Percentiles rank a stretch among this genome's conserved stretches.
phyloP scores from a whole-genome alignment of 1,284 basidiomycete genomes.

The Cystobasidium slooffiae region DNA sequence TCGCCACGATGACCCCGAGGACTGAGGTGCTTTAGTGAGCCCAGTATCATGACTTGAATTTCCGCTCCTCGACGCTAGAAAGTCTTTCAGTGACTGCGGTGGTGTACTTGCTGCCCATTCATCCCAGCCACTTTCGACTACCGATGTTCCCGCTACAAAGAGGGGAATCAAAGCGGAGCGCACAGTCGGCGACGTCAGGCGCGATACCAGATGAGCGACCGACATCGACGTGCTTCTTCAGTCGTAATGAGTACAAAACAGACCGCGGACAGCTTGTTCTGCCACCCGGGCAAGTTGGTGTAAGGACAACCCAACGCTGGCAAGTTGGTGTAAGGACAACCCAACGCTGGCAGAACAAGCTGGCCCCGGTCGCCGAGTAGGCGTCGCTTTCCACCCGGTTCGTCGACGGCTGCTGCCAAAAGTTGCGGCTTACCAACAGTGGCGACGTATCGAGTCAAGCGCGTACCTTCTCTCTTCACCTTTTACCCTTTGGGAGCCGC shows the following conservation, averaged over 20 bases:
- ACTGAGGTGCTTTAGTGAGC: background rate
- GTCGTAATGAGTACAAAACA: background rate
- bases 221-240: background rate
- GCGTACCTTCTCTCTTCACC: no score
- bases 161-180: conserved; percentile 4
- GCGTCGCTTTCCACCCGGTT: no score
- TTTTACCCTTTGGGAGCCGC: no score
- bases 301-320: no score
- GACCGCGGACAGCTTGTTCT: no score
- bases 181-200: conserved; percentile 11
- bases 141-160: conserved; percentile 16
- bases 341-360: no score
- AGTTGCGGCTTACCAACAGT: no score
- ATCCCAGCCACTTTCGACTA: background rate
- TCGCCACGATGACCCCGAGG: background rate
- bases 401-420: no score
- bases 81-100: conserved; percentile 13
- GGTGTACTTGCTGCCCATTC: background rate
- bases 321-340: no score
- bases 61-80: background rate
- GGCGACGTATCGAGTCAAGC: no score
- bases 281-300: no score
- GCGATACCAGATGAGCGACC: conserved; percentile 14
- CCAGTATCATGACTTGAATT: background rate
- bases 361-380: no score